Percentiles rank a stretch among this genome's conserved stretches.
Conservation (phyloP, 2,329 filamentous ascomycete genomes). For the Monilinia polystroma region DNA sequence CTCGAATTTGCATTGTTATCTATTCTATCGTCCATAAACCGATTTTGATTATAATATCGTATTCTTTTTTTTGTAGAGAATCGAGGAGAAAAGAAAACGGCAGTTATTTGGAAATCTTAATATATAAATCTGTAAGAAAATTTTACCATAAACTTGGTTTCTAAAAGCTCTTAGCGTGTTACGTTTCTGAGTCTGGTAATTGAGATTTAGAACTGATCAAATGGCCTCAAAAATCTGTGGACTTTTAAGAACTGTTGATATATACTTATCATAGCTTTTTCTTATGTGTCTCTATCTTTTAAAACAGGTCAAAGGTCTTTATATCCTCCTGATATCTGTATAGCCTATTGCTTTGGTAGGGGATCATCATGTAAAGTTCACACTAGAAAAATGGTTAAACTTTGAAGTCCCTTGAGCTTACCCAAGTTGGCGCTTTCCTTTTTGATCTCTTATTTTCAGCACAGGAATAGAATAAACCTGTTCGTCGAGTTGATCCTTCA, state of each 20-base stretch:
- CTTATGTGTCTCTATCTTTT: not conserved
- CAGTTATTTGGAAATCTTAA: too few species aligned
- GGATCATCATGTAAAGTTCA: not conserved
- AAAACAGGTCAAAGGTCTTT: not conserved
- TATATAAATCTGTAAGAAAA: too few species aligned
- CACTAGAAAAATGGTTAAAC: not conserved
- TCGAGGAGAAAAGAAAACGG: too few species aligned
- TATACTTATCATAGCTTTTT: not conserved
- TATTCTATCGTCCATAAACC: too few species aligned
- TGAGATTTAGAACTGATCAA: not conserved
- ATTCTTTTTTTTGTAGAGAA: too few species aligned
- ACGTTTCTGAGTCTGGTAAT: not conserved
- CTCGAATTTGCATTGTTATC: too few species aligned
- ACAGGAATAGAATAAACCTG: not conserved
- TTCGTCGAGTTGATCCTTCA: not conserved
- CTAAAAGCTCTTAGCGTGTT: not conserved
- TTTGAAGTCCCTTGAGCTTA: not conserved
- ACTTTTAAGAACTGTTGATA: not conserved
- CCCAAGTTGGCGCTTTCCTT: not conserved
- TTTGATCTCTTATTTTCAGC: not conserved
- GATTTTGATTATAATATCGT: too few species aligned
- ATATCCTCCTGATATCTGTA: not conserved
- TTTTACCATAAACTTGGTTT: too few species aligned
- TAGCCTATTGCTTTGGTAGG: not conserved
- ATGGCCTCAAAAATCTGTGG: not conserved